Base-by-base conservation (phyloP, 2,329 filamentous ascomycete species). In the Ceratocystis cubensis region DNA sequence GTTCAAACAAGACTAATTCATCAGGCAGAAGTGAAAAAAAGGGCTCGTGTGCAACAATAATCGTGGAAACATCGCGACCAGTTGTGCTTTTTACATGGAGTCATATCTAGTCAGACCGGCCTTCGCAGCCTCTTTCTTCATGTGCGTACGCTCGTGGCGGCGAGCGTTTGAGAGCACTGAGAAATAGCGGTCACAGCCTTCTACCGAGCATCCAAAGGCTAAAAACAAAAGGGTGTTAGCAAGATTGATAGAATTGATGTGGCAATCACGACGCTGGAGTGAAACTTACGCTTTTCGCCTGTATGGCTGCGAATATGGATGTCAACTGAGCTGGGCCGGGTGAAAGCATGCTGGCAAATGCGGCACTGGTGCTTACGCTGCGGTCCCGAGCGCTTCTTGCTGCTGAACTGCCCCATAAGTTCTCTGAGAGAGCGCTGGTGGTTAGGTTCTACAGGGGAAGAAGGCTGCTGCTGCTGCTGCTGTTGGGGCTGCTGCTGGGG, bases 301-400 rank as follows among this genome's bases (percentile, higher is more conserved):
- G 93, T 97, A 74, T 97, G 93, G 77, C 91, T 96, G 78, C 96
- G 96, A 89, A 96, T 96, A 75, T 97, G 93, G 41, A 93, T 97
- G 75, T 96, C 93, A 48, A 97, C 77, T 15, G 93, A 96, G 74
- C 91, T 96, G 1, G 93, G 93, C 65, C 93, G 84, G 1, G 93
- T 96, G 76, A 97, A 97, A 56, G 93, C 86, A 82, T 97, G 96
- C 77, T 96, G 93, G 80, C 93, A 97, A 68, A 97, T 89, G 79
- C 96, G 96, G 84, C 93, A 97, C 81, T 96, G 96, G 80, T 97
- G 94, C 82, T 97, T 97, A 85, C 97, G 97, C 75, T 96, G 91
- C 8, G 93, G 94, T 78, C 91, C 96, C 20, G 90, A 92, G 0
- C 91, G 92, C 64, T 96, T 87, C 78, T 96, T 96, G 70, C 93